Evolutionary conservation across 768 basidiomycete species (phyloP).

Genomic region (Lactarius quietus): DNA sequence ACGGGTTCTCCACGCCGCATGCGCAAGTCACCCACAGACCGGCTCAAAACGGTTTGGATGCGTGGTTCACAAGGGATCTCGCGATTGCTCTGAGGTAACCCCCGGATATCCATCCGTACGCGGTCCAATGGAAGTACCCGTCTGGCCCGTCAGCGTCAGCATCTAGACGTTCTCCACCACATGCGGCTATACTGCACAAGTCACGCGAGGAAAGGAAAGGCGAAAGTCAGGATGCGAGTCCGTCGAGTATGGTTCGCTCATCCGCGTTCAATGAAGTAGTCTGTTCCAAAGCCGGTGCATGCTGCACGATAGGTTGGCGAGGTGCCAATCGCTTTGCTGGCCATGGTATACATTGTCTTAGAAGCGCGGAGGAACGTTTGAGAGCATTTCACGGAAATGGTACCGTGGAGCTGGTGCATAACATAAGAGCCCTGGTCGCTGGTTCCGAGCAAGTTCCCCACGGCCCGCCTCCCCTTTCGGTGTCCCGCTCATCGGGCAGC

Average conservation of each 20-base stretch:
- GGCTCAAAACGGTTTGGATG: slow-evolving; percentile 21
- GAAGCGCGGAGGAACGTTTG: slow-evolving; percentile 2
- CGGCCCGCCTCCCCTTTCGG: slow-evolving; percentile 5
- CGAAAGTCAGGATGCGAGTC: neutral
- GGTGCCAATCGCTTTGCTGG: neutral
- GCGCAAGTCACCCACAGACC: slow-evolving; percentile 17
- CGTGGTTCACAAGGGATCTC: slow-evolving; percentile 18
- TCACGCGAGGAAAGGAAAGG: slow-evolving; percentile 13
- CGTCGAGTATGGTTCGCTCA: slow-evolving; percentile 11
- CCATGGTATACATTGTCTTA: slow-evolving; percentile 6
- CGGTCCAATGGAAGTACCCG: slow-evolving; percentile 21
- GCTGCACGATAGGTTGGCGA: neutral
- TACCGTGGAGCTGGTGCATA: neutral
- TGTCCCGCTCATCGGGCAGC: slow-evolving; percentile 7
- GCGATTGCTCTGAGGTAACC: slow-evolving; percentile 20
- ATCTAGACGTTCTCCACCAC: slow-evolving; percentile 7
- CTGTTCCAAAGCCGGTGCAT: neutral
- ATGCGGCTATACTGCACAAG: slow-evolving; percentile 8
- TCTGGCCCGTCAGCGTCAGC: neutral
- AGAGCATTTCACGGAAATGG: neutral
- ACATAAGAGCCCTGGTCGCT: neutral
- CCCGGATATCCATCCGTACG: slow-evolving; percentile 14
- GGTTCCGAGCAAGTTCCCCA: slow-evolving; percentile 12
- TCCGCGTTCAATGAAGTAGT: slow-evolving; percentile 1
- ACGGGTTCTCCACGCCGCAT: slow-evolving; percentile 24